Base-by-base conservation (phyloP, 2,329 filamentous ascomycete species). In the Ceratocystiopsis minuta region DNA sequence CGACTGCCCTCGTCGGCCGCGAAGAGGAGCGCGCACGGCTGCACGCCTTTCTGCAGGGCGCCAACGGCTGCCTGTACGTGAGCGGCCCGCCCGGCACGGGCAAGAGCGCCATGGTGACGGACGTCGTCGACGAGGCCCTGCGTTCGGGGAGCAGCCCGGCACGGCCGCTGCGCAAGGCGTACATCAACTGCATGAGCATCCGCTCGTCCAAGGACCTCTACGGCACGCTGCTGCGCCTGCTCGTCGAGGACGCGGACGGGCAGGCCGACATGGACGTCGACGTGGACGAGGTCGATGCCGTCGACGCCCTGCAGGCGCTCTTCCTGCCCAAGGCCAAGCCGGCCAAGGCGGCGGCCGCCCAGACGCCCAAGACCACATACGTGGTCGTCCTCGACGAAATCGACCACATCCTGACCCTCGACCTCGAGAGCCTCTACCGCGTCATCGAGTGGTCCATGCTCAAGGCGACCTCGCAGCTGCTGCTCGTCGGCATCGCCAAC, bases 121-220 rank as follows among this genome's bases (percentile, higher is more conserved):
- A 92, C 55, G 73, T 93, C 40, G 80, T 80, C 38, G 64, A 73
- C 38, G 66, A 75, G 36, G 24, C 11, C 24, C 24, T 28, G 24
- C 24, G 24, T 10, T 9, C 24, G 6, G 32, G 62, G 68, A 15
- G 58, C 64, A 2, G 53, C 58, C 13, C 24, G 24, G 24, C 24
- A 10, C 24, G 24, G 24, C 11, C 24, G 24, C 64, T 90, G 41
- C 76, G 74, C 52, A 76, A 78, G 41, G 77, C 78, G 3, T 88
- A 87, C 54, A 71, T 98, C 66, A 98, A 98, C 57, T 98, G 90
- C 61, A 95, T 95, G 78, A 94, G 87, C 60, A 78, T 95, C 60
- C 92, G 90, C 54, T 84, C 77, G 32, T 83, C 86, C 2, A 78
- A 76, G 49, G 87, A 95, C 55, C 68, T 98, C 17, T 93, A 92